phyloP scores from a whole-genome alignment of 1,139 yeast genomes.

The Debaryomycetaceae sp. region DNA sequence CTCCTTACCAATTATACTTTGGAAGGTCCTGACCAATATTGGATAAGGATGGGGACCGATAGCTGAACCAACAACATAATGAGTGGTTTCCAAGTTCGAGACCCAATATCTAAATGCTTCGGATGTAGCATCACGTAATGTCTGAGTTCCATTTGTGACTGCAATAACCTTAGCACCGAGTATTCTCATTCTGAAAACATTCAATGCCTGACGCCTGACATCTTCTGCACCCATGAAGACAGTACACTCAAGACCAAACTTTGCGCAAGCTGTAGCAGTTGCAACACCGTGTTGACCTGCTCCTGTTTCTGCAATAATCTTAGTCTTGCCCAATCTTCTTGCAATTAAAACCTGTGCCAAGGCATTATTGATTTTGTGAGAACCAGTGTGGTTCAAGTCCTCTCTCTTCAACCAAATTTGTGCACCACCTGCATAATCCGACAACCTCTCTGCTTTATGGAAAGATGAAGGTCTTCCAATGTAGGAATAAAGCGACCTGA shows the following conservation, averaged over 20 bases:
- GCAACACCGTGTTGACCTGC: slow-evolving; percentile 99
- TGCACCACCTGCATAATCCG: slow-evolving; percentile 94
- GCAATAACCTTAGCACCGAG: slow-evolving; percentile 94
- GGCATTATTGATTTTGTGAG: slow-evolving; percentile 96
- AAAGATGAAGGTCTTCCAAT: slow-evolving; percentile 95
- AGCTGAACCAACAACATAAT: slow-evolving; percentile 95
- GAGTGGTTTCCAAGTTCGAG: slow-evolving; percentile 77
- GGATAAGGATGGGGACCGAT: slow-evolving; percentile 99
- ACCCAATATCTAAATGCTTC: slow-evolving; percentile 98
- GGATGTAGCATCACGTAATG: slow-evolving; percentile 95
- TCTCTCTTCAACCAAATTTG: slow-evolving; percentile 97
- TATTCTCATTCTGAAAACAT: slow-evolving; percentile 95
- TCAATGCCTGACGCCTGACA: slow-evolving; percentile 95
- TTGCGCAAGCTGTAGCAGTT: slow-evolving; percentile 98
- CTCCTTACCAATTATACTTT: slow-evolving; percentile 93
- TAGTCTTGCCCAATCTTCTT: slow-evolving; percentile 83
- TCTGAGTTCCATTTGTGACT: slow-evolving; percentile 91
- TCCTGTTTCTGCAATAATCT: slow-evolving; percentile 97
- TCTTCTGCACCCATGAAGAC: slow-evolving; percentile 99
- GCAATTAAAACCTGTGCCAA: slow-evolving; percentile 93
- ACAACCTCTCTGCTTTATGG: slow-evolving; percentile 85
- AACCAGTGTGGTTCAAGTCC: slow-evolving; percentile 96
- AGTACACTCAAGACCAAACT: slow-evolving; percentile 92
- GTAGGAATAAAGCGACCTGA: slow-evolving; percentile 71
- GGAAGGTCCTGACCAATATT: slow-evolving; percentile 96